Base-by-base conservation (phyloP, 2,329 filamentous ascomycete species). In the Decorospora gaudefroyi region DNA sequence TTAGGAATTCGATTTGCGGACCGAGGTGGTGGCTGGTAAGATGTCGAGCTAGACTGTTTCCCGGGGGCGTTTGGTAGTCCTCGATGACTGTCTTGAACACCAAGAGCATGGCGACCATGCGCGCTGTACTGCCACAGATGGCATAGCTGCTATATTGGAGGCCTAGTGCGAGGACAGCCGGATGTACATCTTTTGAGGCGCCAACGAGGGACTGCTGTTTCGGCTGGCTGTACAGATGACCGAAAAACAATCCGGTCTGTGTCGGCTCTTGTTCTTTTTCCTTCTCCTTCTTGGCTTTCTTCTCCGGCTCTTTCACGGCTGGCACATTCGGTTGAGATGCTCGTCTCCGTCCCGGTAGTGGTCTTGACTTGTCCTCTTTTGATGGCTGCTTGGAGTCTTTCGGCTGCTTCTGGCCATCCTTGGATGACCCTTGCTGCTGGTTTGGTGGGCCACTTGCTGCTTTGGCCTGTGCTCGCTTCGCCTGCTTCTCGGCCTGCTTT, bases 1-100 rank as follows among this genome's bases (percentile, higher is more conserved):
- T 88, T 49, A 99, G 81, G 66, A 95, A 96, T 55, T 95, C 90
- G 64, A 99, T 96, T 72, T 99, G 93, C 25, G 91, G 89, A 63
- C 90, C 93, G 47, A 99, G 83, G 53, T 90, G 85, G 71, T 97
- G 90, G 8, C 88, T 87, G 21, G 90, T 93, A 61, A 99, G 85
- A 74, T 99, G 91, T 22, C 93, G 86, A 13, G 90, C 87, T 28
- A 99, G 81, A 27, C 90, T 91, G 45, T 86, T 90, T 27, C 87
- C 87, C 17, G 84, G 78, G 4, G 93, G 93, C 1, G 92, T 97
- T 32, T 84, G 87, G 71, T 99, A 99, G n/a, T 88, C 85, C 63
- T 89, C 83, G 52, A 99, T 92, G 52, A 97, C 90, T 76, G 86
- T 84, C 69, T 95, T 95, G 68, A 99, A 95, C 1, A 89, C 90